These are phyloP conservation scores for Daldinia grandis DNA, from an alignment of 495 filamentous ascomycete species.

Conservation along the genomic window DNA sequence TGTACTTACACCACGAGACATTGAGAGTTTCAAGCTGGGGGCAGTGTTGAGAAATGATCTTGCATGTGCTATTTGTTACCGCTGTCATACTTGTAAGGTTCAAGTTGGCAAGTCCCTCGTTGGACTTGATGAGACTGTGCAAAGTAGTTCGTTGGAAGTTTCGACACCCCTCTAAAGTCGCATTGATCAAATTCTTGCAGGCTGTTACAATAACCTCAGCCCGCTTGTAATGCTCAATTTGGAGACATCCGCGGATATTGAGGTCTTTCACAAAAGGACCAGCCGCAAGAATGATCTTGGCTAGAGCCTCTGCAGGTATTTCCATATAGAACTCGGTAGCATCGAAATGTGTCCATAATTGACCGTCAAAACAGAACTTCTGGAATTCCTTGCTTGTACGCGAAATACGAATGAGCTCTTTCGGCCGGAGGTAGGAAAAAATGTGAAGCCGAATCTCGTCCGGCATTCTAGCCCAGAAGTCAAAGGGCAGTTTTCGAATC, in stretches of 20 bases:
- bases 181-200: constrained; percentile 86
- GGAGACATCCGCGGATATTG: constrained; percentile 70
- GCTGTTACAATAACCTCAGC: constrained; percentile 77
- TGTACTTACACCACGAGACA: constrained; percentile 87
- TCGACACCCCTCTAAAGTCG: constrained; percentile 86
- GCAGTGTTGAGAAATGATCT: constrained; percentile 85
- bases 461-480: constrained; percentile 84
- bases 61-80: constrained; percentile 86
- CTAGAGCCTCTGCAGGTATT: constrained; percentile 82
- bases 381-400: constrained; percentile 83
- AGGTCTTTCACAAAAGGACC: constrained; percentile 91
- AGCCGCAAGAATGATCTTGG: constrained; percentile 83
- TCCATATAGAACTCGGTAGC: constrained; percentile 85
- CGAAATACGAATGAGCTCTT: constrained; percentile 83
- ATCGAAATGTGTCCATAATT: constrained; percentile 88
- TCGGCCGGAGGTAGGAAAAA: constrained; percentile 77
- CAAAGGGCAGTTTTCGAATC: constrained; percentile 61
- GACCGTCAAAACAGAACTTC: constrained; percentile 90
- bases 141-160: constrained; percentile 79
- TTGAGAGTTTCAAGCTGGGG: constrained; percentile 83
- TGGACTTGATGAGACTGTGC: constrained; percentile 80
- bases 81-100: constrained; percentile 83
- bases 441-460: constrained; percentile 82
- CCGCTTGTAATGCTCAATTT: constrained; percentile 79
- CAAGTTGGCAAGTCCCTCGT: constrained; percentile 77